Evolutionary conservation across 1,284 basidiomycete genomes (phyloP), one percentile per base, ranked within the genome.

Genomic region (Ceratorhiza oryzae-sativae): DNA sequence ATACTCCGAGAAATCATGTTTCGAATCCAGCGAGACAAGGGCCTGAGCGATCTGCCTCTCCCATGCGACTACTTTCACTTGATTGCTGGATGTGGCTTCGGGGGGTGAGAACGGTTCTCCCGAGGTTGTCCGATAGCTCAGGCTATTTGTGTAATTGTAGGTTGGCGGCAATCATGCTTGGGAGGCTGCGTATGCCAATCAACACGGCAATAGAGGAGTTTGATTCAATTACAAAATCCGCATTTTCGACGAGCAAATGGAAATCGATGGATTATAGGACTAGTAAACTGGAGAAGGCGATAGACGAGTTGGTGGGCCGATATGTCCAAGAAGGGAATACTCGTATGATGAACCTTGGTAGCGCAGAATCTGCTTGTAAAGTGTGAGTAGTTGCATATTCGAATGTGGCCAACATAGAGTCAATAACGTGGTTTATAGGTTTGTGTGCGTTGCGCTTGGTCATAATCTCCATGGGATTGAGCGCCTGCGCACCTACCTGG

Each of bases 151-250:
- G 13, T 34, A 20, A 6, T 36, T 58, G 13, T 23, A n/a, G 78
- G 0, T 75, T 81, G 5, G 75, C 80, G 39, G 77, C 80, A 5
- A 72, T 81, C 12, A 75, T 81, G 51, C 72, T 81, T 8, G 80
- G 80, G 12, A 76, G 79, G 9, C 74, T 81, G 20, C 73, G 77
- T 6, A 72, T 80, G 39, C 75, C 77, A 51, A 78, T 79, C 45
- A 71, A 71, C 13, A 76, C 77, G 3, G 58, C 67, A 32, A 71
- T 71, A 20, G 67, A 62, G 13, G n/a, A 25, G 10, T 71, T 72
- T 32, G 32, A 32, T 5, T n/a, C 20, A 9, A 32, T 73, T 18
- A 32, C 45, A 6, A 36, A 30, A 6, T 56, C 39, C 5, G 70
- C 55, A 8, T 73, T 71, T 41, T 55, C 55, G 2, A 53, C 39